Evolutionary conservation across 768 basidiomycete genomes (phyloP).

Genomic region (Tephrocybe sp.): DNA sequence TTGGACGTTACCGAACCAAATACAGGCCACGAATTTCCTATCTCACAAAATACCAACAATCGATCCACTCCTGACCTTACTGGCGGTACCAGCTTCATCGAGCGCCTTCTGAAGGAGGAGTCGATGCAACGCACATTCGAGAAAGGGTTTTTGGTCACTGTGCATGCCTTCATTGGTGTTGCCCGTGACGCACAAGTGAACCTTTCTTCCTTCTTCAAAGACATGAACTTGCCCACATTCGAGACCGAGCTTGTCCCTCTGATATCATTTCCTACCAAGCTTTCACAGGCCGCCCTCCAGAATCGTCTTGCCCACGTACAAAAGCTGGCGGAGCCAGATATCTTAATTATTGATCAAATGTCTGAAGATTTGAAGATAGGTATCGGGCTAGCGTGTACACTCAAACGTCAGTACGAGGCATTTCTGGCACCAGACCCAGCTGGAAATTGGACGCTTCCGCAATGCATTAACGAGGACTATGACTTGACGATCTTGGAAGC

Average conservation of each 20-base stretch:
- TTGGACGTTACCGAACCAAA: conserved; percentile 85
- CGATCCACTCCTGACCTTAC: conserved; percentile 42
- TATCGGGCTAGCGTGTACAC: conserved; percentile 89
- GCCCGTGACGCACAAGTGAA: conserved; percentile 87
- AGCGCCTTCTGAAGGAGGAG: conserved; percentile 93
- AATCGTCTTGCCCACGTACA: conserved; percentile 87
- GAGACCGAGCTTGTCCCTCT: conserved; percentile 86
- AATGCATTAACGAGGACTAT: conserved; percentile 88
- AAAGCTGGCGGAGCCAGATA: conserved; percentile 84
- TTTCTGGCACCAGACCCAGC: conserved; percentile 84
- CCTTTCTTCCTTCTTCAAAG: conserved; percentile 68
- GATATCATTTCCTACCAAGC: conserved; percentile 94
- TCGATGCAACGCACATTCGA: conserved; percentile 94
- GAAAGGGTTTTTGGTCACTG: conserved; percentile 83
- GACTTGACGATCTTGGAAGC: conserved; percentile 87
- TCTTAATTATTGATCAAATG: conserved; percentile 92
- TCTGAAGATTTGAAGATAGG: conserved; percentile 89
- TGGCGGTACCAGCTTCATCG: conserved; percentile 86
- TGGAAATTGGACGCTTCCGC: conserved; percentile 85
- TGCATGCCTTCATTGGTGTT: conserved; percentile 80
- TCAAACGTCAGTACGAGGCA: conserved; percentile 93
- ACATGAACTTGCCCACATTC: conserved; percentile 91
- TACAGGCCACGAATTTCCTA: conserved; percentile 57
- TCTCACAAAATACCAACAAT: conserved; percentile 25
- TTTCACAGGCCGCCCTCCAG: conserved; percentile 88